phyloP scores from a whole-genome alignment of 108 stramenopile species.

The Fragilariopsis cylindrus region DNA sequence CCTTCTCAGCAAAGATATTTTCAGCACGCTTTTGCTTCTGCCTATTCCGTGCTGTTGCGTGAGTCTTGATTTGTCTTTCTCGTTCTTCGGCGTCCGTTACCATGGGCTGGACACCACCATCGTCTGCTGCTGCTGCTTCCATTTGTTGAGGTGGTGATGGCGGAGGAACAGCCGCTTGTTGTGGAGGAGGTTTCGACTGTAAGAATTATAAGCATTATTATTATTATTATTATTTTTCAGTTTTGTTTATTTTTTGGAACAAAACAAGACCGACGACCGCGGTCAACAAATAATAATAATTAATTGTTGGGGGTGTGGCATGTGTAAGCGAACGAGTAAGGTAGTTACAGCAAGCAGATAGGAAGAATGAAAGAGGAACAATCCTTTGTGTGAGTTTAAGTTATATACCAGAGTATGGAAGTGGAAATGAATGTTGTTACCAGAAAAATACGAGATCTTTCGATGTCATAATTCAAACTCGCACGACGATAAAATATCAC shows the following conservation, averaged over 20 bases:
- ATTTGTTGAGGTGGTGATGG: slow-evolving; percentile 4
- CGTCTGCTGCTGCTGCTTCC: slow-evolving; percentile 20
- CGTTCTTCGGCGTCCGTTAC: slow-evolving; percentile 55
- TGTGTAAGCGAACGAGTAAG: no score
- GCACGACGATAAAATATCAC: not conserved
- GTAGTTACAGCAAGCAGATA: no score
- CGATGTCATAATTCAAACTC: not conserved
- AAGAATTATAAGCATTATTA: not conserved
- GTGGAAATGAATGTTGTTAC: no score
- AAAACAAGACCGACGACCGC: not conserved
- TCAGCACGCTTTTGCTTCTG: slow-evolving; percentile 74
- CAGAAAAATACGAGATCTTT: not conserved
- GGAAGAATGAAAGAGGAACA: no score
- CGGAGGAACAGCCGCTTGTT: slow-evolving; percentile 1
- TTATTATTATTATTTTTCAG: not conserved
- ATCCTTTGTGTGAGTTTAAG: no score
- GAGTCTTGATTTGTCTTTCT: slow-evolving; percentile 70
- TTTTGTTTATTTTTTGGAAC: not conserved
- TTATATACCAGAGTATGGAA: no score
- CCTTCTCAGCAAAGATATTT: slow-evolving; percentile 83
- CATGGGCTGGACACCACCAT: slow-evolving; percentile 27
- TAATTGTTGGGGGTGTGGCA: no score
- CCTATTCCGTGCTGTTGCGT: slow-evolving; percentile 60
- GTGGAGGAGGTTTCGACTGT: not conserved
- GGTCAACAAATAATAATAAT: not conserved